These are phyloP conservation scores for Saccharum hybrid DNA, from an alignment of 202 grass and related monocot genomes.

Conservation along the genomic window DNA sequence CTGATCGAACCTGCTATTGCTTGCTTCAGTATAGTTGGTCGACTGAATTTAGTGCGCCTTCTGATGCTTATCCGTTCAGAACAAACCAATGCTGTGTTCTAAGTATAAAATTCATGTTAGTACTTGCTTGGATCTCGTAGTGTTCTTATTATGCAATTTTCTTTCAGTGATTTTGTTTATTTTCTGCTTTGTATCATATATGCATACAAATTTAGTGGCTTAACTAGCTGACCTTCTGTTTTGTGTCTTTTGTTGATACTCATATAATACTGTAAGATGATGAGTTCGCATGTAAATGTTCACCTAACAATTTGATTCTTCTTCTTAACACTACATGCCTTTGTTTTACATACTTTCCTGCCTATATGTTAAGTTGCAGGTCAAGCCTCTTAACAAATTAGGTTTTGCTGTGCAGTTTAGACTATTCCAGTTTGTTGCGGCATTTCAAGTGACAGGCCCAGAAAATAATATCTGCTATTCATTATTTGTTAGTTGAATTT, in stretches of 20 bases:
- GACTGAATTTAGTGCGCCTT: conserved; percentile 29
- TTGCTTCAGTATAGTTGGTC: conserved; percentile 10
- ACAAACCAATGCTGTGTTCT: conserved; percentile 5
- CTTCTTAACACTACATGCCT: not conserved
- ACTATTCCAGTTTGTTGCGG: not conserved
- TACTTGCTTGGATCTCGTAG: not conserved
- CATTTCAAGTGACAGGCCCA: not conserved
- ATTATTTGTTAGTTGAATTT: conserved; percentile 22
- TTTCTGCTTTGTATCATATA: not conserved
- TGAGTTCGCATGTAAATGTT: not conserved
- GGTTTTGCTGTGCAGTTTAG: not conserved
- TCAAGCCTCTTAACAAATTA: conserved; percentile 1
- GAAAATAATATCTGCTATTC: not conserved
- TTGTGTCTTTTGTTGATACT: not conserved
- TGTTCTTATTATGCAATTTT: not conserved
- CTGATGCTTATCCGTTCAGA: not conserved
- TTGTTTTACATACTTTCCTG: conserved; percentile 4
- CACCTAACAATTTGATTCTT: not conserved
- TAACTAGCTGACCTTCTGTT: conserved; percentile 10
- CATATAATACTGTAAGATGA: not conserved
- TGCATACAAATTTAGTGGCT: conserved; percentile 19
- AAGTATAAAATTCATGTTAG: conserved; percentile 14
- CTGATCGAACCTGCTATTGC: conserved; percentile 19
- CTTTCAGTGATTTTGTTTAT: conserved; percentile 1
- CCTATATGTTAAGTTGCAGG: not conserved